Conservation (phyloP, 2,329 filamentous ascomycete species). For the Setomelanomma holmii region DNA sequence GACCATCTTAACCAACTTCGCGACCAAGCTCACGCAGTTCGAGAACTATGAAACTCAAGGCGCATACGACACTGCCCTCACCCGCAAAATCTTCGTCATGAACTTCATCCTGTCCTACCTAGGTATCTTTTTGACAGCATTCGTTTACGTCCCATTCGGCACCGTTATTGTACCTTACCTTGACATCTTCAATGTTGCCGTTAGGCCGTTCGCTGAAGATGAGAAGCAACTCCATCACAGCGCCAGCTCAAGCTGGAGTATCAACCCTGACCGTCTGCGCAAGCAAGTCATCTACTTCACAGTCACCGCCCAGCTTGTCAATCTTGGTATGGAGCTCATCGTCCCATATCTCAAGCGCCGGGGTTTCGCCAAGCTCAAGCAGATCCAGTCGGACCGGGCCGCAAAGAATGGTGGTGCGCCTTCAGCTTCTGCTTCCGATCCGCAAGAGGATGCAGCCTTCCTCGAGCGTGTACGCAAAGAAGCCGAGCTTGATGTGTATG, state of each 20-base stretch:
- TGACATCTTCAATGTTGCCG: slow-evolving; percentile 77
- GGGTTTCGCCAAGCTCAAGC: slow-evolving; percentile 78
- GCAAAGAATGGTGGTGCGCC: slow-evolving; percentile 62
- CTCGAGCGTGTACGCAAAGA: slow-evolving; percentile 82
- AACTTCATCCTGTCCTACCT: slow-evolving; percentile 98
- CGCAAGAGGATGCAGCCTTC: slow-evolving; percentile 80
- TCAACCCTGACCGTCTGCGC: slow-evolving; percentile 82
- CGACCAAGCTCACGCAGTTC: slow-evolving; percentile 76
- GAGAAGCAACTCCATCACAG: slow-evolving; percentile 68
- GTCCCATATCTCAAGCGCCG: slow-evolving; percentile 85
- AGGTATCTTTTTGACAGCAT: slow-evolving; percentile 83
- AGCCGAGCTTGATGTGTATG: slow-evolving; percentile 81
- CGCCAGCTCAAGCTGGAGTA: slow-evolving; percentile 70
- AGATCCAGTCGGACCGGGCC: slow-evolving; percentile 68
- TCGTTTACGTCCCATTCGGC: slow-evolving; percentile 93
- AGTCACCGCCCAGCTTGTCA: slow-evolving; percentile 90
- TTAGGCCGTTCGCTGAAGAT: slow-evolving; percentile 76
- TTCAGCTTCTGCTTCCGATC: slow-evolving; percentile 65
- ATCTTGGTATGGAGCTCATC: slow-evolving; percentile 81
- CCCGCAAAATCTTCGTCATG: slow-evolving; percentile 92
- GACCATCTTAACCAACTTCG: slow-evolving; percentile 75
- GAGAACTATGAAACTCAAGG: slow-evolving; percentile 95
- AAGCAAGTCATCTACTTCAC: slow-evolving; percentile 97
- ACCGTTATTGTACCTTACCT: slow-evolving; percentile 83
- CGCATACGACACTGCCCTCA: slow-evolving; percentile 81